These are phyloP conservation scores for Botrytis elliptica DNA, from an alignment of 2,329 filamentous ascomycete genomes.

Conservation along the genomic window DNA sequence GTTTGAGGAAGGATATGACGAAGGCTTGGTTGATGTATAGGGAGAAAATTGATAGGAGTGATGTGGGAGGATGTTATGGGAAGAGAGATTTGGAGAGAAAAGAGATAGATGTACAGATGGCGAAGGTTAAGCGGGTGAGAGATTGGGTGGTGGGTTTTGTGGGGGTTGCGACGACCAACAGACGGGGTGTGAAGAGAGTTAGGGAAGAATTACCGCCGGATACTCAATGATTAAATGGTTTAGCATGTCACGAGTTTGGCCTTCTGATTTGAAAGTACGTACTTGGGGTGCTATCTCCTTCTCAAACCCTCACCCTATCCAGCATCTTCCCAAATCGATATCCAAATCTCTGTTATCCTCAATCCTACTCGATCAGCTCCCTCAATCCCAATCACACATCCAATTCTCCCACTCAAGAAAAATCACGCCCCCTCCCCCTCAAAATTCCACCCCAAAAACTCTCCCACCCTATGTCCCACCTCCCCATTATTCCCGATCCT, in stretches of 20 bases:
- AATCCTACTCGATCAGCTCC: background rate
- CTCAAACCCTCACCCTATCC: background rate
- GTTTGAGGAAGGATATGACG: constrained; percentile 69
- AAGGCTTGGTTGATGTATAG: constrained; percentile 66
- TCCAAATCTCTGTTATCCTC: background rate
- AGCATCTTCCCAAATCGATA: background rate
- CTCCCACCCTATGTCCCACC: background rate
- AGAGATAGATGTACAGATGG: constrained; percentile 49
- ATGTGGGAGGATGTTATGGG: constrained; percentile 57
- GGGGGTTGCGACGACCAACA: constrained; percentile 35
- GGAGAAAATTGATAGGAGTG: constrained; percentile 50
- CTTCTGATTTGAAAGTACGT: background rate
- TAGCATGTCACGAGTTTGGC: background rate
- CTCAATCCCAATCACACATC: background rate
- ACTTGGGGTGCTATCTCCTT: background rate
- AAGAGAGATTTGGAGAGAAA: constrained; percentile 45
- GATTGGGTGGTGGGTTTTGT: constrained; percentile 77
- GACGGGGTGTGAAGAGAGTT: constrained; percentile 8
- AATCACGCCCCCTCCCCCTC: background rate
- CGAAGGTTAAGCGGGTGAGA: constrained; percentile 65
- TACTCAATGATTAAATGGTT: constrained; percentile 24
- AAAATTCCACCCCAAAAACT: background rate
- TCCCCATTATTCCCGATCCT: background rate
- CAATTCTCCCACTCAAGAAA: background rate
- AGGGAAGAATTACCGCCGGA: constrained; percentile 27